Evolutionary conservation across 1,284 basidiomycete genomes (phyloP).

Genomic region (Ustilago bromivora): DNA sequence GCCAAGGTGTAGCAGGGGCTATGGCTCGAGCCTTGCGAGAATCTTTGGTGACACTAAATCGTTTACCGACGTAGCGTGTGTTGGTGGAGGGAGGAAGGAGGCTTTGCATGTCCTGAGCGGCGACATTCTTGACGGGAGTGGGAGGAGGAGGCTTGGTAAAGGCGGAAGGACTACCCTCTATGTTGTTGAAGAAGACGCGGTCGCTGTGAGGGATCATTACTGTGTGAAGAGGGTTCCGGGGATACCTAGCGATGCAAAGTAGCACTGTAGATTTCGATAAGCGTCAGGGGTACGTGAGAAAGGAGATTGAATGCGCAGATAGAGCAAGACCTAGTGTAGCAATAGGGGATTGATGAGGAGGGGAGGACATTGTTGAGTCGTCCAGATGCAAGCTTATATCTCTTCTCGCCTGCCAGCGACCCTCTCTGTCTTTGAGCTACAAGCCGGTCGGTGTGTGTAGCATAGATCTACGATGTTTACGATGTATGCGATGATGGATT

Average conservation of each 20-base stretch:
- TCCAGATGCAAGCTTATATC: conserved; percentile 15
- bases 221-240: too few relatives aligned
- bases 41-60: conserved; percentile 15
- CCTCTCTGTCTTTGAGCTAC: neutral
- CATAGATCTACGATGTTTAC: conserved; percentile 19
- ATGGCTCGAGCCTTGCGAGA: conserved; percentile 15
- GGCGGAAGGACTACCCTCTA: conserved; percentile 9
- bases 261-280: neutral
- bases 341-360: conserved; percentile 1
- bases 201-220: conserved; percentile 42
- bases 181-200: conserved; percentile 20
- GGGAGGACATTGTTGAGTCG: neutral
- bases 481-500: conserved; percentile 18
- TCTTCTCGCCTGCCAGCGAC: neutral
- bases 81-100: neutral
- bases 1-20: conserved; percentile 37
- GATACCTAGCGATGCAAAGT: neutral
- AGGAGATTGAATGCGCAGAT: conserved; percentile 4
- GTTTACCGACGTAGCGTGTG: conserved; percentile 14
- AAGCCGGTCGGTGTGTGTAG: neutral
- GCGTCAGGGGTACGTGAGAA: neutral
- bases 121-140: neutral
- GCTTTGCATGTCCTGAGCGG: neutral
- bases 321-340: conserved; percentile 6
- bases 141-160: conserved; percentile 9